A percentile compares a stretch with the other conserved stretches of the same genome.
phyloP scores from a whole-genome alignment of 2,329 filamentous ascomycete genomes.

The Botryotinia convoluta region DNA sequence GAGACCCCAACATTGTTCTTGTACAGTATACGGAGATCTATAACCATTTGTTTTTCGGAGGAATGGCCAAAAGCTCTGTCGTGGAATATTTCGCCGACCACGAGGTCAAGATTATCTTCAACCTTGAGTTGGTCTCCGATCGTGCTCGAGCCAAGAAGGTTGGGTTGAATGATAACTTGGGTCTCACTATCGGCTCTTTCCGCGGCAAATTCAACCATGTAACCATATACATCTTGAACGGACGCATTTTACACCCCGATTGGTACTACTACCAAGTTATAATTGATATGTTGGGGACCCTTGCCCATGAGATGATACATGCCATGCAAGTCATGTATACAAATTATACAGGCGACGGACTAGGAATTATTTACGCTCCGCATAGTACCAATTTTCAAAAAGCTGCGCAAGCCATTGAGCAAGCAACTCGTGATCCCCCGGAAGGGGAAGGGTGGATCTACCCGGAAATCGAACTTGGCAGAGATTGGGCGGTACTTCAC shows the following conservation, averaged over 20 bases:
- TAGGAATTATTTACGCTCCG: neutral
- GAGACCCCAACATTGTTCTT: neutral
- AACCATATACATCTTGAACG: neutral
- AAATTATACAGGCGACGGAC: neutral
- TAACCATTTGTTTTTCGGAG: neutral
- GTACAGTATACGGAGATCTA: neutral
- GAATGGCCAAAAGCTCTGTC: neutral
- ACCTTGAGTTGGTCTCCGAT: neutral
- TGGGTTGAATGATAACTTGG: neutral
- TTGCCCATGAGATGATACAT: constrained; percentile 4
- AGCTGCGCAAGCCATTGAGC: constrained; percentile 2
- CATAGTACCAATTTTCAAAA: neutral
- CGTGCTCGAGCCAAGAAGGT: neutral
- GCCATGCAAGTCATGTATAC: neutral
- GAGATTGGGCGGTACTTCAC: neutral
- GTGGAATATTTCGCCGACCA: neutral
- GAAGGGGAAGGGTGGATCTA: neutral
- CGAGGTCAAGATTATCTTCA: neutral
- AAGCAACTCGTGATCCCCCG: neutral
- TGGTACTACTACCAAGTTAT: neutral
- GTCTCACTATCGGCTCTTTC: accelerated
- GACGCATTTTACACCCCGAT: accelerated
- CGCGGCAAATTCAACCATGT: neutral
- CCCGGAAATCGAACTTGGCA: neutral
- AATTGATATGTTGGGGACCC: neutral